phyloP scores from a whole-genome alignment of 352 stramenopile species.

The Pythium phragmitis region DNA sequence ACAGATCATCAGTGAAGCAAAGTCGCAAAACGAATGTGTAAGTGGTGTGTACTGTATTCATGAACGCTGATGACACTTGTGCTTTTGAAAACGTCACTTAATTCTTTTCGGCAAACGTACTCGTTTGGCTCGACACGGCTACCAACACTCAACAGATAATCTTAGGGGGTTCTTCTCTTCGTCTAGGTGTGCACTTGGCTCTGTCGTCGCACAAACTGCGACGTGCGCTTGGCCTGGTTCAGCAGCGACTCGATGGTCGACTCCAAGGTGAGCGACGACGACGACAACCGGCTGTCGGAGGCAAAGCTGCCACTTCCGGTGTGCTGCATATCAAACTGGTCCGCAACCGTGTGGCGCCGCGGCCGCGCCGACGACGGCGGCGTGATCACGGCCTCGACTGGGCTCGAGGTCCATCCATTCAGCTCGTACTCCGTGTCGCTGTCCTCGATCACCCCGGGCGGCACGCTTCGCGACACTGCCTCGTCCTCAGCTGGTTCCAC shows the following conservation, averaged over 20 bases:
- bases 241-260: slow-evolving; percentile 76
- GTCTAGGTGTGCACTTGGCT: slow-evolving; percentile 19
- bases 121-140: background rate
- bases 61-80: background rate
- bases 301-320: slow-evolving; percentile 3
- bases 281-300: slow-evolving; percentile 35
- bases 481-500: slow-evolving; percentile 29
- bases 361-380: slow-evolving; percentile 2
- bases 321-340: slow-evolving; percentile 42
- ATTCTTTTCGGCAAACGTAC: background rate
- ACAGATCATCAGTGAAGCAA: background rate
- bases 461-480: slow-evolving; percentile 12
- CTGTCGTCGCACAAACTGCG: slow-evolving; percentile 32
- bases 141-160: slow-evolving; percentile 17
- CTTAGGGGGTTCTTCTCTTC: background rate
- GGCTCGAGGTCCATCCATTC: slow-evolving; percentile 19
- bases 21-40: background rate
- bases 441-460: slow-evolving; percentile 4
- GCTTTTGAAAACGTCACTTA: slow-evolving; percentile 8
- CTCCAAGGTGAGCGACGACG: slow-evolving; percentile 59
- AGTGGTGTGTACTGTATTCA: background rate
- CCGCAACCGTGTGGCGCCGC: slow-evolving; percentile 34
- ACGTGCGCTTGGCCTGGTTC: slow-evolving; percentile 66
- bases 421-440: slow-evolving; percentile 25
- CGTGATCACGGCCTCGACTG: background rate